Conservation (phyloP, 306 rosid genomes). For the Cucurbita argyrosperma region DNA sequence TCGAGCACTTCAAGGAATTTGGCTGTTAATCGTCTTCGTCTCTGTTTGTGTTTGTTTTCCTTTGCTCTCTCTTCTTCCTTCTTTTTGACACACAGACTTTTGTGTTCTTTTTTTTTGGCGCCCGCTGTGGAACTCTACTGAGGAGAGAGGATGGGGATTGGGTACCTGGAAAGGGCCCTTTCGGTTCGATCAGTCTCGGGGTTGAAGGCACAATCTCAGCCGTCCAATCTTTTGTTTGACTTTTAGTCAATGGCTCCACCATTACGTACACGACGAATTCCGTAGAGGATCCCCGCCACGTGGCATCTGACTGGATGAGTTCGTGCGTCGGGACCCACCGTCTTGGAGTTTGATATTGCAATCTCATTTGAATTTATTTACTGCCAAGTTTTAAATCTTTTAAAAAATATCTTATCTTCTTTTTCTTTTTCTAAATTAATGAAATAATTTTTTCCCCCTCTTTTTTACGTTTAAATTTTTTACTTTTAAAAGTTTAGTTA, state of each 20-base stretch:
- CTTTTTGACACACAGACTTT: slow-evolving; percentile 6
- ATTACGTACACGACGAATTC: background rate
- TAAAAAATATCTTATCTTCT: too few species aligned
- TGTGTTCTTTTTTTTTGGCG: slow-evolving; percentile 51
- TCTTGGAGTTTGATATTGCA: background rate
- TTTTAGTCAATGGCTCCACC: slow-evolving; percentile 12
- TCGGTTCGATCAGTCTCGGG: background rate
- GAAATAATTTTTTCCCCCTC: too few species aligned
- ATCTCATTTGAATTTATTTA: background rate
- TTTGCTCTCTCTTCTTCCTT: slow-evolving; percentile 4
- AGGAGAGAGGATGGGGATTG: slow-evolving; percentile 23
- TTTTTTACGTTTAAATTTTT: too few species aligned
- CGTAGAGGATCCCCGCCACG: slow-evolving; percentile 11
- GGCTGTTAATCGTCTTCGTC: slow-evolving; percentile 1
- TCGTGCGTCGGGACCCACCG: slow-evolving; percentile 17
- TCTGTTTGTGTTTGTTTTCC: slow-evolving; percentile 1
- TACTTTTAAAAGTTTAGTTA: too few species aligned
- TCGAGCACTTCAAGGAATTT: slow-evolving; percentile 14
- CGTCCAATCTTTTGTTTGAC: slow-evolving; percentile 31
- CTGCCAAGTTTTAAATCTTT: too few species aligned
- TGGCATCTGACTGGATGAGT: slow-evolving; percentile 15
- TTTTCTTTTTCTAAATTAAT: too few species aligned
- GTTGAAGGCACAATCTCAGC: background rate
- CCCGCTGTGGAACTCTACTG: slow-evolving; percentile 22
- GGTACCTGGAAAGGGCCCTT: background rate